phyloP scores from a whole-genome alignment of 2,329 filamentous ascomycete species.

The Thelonectria olida region DNA sequence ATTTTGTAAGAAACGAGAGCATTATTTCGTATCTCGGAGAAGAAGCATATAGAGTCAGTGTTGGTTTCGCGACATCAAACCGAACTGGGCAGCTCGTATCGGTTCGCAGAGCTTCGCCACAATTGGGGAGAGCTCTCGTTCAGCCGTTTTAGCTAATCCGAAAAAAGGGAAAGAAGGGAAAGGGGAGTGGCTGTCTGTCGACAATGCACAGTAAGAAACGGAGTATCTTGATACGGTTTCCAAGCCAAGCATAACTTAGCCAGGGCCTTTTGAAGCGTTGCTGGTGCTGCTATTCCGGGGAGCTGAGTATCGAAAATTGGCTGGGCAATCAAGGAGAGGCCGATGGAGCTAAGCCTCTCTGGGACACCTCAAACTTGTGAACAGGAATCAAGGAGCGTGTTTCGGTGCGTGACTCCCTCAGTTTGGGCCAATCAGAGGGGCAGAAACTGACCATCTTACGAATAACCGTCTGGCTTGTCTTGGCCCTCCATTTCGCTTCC shows the following conservation, averaged over 20 bases:
- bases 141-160: background rate
- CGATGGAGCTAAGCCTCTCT: slow-evolving; percentile 29
- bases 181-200: background rate
- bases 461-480: background rate
- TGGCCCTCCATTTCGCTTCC: background rate
- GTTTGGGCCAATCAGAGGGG: slow-evolving; percentile 8
- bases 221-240: too few relatives aligned
- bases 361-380: slow-evolving; percentile 27
- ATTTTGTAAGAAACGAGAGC: background rate
- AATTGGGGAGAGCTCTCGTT: background rate
- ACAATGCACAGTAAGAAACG: background rate
- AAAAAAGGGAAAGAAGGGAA: too few relatives aligned
- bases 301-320: slow-evolving; percentile 38
- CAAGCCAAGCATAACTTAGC: too few relatives aligned
- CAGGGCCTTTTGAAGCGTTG: slow-evolving; percentile 4
- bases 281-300: slow-evolving; percentile 16
- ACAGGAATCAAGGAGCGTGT: slow-evolving; percentile 18
- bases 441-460: background rate
- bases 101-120: background rate
- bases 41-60: background rate
- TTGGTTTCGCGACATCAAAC: background rate
- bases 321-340: slow-evolving; percentile 39
- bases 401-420: background rate
- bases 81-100: background rate
- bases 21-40: background rate